These are phyloP conservation scores for Penicillium dipodomyicola DNA, from an alignment of 495 filamentous ascomycete species.

Conservation along the genomic window DNA sequence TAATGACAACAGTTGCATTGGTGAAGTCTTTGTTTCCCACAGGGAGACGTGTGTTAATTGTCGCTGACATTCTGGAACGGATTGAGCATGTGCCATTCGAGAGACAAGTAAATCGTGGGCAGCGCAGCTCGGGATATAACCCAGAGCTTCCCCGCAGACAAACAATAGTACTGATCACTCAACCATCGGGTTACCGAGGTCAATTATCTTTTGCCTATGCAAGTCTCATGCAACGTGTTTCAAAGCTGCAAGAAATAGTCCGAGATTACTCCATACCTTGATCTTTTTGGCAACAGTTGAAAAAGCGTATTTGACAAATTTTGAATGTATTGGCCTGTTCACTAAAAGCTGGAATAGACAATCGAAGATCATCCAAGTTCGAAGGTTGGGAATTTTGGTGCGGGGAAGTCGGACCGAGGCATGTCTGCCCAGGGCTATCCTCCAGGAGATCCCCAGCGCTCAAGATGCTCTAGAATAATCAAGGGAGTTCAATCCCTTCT, in stretches of 20 bases:
- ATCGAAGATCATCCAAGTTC: neutral
- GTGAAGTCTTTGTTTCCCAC: constrained; percentile 36
- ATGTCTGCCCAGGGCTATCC: neutral
- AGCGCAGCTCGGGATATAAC: neutral
- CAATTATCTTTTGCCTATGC: constrained; percentile 3
- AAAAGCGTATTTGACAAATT: neutral
- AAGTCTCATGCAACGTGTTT: neutral
- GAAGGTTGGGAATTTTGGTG: neutral
- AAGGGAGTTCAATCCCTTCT: constrained; percentile 73
- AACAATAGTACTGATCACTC: neutral
- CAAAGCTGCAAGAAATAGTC: neutral
- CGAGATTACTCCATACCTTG: neutral
- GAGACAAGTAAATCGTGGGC: neutral
- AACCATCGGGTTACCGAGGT: constrained; percentile 1
- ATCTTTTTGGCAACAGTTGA: neutral
- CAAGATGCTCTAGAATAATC: neutral
- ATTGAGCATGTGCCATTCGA: neutral
- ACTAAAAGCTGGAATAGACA: neutral
- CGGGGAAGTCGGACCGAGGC: constrained; percentile 10
- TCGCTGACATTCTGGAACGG: constrained; percentile 10
- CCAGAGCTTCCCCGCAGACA: neutral
- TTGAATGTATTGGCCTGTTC: neutral
- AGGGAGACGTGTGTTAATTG: constrained; percentile 19
- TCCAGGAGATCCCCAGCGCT: too few relatives aligned
- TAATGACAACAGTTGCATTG: constrained; percentile 52